Evolutionary conservation across 2,329 filamentous ascomycete species (phyloP).

Genomic region (Diplocarpon rosae): DNA sequence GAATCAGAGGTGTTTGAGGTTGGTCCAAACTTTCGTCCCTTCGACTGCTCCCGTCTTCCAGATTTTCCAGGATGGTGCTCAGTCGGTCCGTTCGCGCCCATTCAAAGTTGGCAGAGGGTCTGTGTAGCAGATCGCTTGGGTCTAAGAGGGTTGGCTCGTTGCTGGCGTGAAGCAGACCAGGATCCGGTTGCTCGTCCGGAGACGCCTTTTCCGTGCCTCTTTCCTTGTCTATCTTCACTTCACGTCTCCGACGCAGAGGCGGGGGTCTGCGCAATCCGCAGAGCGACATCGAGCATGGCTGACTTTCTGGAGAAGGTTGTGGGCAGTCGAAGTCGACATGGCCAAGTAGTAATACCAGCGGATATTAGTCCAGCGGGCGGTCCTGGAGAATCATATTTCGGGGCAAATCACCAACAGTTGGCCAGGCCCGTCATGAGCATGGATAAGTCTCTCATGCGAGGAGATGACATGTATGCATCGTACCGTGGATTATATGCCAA

Average conservation of each 20-base stretch:
- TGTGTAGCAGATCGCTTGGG: neutral
- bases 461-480: neutral
- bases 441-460: slow-evolving; percentile 1
- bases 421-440: slow-evolving; percentile 2
- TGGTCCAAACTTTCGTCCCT: neutral
- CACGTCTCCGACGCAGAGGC: slow-evolving; percentile 4
- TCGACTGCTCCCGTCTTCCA: slow-evolving; percentile 10
- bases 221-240: slow-evolving; percentile 4
- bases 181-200: slow-evolving; percentile 1
- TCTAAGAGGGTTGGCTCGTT: neutral
- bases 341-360: neutral
- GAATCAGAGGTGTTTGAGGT: neutral
- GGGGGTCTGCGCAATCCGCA: slow-evolving; percentile 6
- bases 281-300: slow-evolving; percentile 7
- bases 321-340: slow-evolving; percentile 1
- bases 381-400: neutral
- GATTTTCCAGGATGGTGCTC: slow-evolving; percentile 17
- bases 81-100: slow-evolving; percentile 22
- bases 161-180: slow-evolving; percentile 4
- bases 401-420: slow-evolving; percentile 1
- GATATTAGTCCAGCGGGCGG: neutral
- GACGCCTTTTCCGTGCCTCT: slow-evolving; percentile 4
- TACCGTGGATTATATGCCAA: neutral
- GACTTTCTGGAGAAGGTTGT: neutral
- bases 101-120: slow-evolving; percentile 1